Conservation (phyloP, 441 rosid species). For the Pelargonium australe region DNA sequence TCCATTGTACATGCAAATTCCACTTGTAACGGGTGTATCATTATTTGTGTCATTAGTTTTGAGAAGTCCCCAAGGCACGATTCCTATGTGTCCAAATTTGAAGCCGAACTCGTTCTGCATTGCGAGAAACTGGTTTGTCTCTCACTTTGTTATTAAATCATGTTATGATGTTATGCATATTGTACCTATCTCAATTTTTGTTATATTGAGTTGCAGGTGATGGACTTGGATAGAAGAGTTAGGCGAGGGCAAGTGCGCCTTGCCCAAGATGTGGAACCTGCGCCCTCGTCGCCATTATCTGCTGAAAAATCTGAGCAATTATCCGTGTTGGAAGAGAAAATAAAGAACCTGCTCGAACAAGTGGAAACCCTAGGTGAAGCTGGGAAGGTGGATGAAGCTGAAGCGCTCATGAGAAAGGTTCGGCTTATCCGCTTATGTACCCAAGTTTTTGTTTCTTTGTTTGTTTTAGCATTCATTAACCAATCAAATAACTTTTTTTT, state of each 20-base stretch:
- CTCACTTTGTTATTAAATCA: neutral
- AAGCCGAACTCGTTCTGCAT: constrained; percentile 85
- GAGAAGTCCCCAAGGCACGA: constrained; percentile 83
- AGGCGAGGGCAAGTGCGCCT: constrained; percentile 95
- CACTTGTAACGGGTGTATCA: neutral
- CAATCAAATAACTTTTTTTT: neutral
- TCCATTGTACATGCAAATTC: neutral
- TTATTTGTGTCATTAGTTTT: constrained; percentile 39
- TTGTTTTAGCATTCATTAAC: neutral
- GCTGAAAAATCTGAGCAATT: constrained; percentile 79
- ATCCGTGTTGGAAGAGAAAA: constrained; percentile 79
- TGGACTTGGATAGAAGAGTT: constrained; percentile 89
- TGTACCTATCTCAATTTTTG: neutral
- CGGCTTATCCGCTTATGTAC: neutral
- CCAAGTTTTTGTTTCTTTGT: neutral
- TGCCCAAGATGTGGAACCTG: constrained; percentile 78
- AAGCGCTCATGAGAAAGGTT: constrained; percentile 98
- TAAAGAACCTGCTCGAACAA: constrained; percentile 85
- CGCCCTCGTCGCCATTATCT: constrained; percentile 59
- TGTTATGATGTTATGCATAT: neutral
- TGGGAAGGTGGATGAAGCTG: constrained; percentile 98
- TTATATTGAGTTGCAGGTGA: constrained; percentile 41
- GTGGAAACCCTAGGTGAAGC: constrained; percentile 95
- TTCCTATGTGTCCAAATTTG: constrained; percentile 65
- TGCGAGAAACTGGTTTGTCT: constrained; percentile 81